Conservation (phyloP, 768 basidiomycete species). For the Trametes cubensis region DNA sequence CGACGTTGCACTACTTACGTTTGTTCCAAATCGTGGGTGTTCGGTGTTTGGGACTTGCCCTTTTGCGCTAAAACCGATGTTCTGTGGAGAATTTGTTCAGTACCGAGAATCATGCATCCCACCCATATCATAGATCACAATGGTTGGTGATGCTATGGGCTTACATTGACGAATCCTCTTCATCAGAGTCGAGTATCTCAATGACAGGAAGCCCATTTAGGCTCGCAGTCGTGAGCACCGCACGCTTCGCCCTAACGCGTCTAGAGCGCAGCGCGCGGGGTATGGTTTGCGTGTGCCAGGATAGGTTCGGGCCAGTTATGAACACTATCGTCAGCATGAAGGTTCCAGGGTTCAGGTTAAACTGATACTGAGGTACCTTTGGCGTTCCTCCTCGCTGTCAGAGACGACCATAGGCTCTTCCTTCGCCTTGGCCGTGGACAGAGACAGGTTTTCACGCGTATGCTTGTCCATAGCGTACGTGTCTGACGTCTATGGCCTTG, state of each 20-base stretch:
- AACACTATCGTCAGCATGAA: too few species aligned
- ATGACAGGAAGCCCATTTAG: slow-evolving; percentile 43
- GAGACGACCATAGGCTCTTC: slow-evolving; percentile 36
- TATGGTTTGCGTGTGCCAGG: background rate
- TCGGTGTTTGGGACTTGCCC: background rate
- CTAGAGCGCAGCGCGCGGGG: background rate
- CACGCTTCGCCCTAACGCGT: slow-evolving; percentile 6
- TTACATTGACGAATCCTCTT: slow-evolving; percentile 22
- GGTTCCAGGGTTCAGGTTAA: background rate
- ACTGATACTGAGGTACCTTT: slow-evolving; percentile 32
- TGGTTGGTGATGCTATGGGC: background rate
- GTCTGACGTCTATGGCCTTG: too few species aligned
- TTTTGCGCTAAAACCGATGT: slow-evolving; percentile 10
- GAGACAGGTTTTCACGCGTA: too few species aligned
- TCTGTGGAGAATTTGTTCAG: background rate
- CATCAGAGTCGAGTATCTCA: slow-evolving; percentile 38
- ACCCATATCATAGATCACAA: background rate
- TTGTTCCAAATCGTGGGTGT: background rate
- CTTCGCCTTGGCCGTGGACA: slow-evolving; percentile 27
- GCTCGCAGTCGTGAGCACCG: background rate
- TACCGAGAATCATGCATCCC: too few species aligned
- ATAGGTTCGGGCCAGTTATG: background rate
- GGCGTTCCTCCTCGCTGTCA: slow-evolving; percentile 54
- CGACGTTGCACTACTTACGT: too few species aligned
- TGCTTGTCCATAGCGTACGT: background rate